Conservation (phyloP, 1,139 yeast genomes). For the Saccharomycopsis phalli region DNA sequence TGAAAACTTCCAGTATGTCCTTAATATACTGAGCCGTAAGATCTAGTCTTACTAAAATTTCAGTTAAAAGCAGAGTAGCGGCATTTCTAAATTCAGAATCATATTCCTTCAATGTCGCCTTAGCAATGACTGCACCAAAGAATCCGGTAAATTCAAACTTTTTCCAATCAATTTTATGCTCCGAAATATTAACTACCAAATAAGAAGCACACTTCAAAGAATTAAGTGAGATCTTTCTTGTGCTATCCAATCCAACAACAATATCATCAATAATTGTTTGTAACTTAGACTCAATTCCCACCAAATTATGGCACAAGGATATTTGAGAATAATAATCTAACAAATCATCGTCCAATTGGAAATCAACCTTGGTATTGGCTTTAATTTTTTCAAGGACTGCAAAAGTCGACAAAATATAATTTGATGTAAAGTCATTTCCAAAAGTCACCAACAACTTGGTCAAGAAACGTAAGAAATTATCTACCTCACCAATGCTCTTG, state of each 20-base stretch:
- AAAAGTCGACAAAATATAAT: conserved; percentile 3
- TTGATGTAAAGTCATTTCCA: conserved; percentile 10
- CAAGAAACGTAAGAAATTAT: conserved; percentile 8
- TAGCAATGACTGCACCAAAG: conserved; percentile 5
- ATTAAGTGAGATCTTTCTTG: conserved; percentile 4
- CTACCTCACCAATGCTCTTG: conserved; percentile 6
- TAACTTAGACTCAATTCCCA: conserved; percentile 13
- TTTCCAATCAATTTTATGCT: conserved; percentile 4
- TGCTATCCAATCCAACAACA: conserved; percentile 5
- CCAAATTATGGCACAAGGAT: conserved; percentile 8
- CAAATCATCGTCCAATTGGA: conserved; percentile 12
- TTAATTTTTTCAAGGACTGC: conserved; percentile 3
- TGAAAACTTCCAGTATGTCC: conserved; percentile 5
- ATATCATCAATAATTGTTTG: conserved; percentile 6
- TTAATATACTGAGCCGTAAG: conserved; percentile 1
- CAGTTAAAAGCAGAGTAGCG: conserved; percentile 6
- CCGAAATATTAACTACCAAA: conserved; percentile 7
- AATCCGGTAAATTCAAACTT: conserved; percentile 6
- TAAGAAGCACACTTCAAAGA: conserved; percentile 5
- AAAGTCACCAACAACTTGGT: conserved; percentile 6
- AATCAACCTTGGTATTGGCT: conserved; percentile 2
- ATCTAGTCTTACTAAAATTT: conserved; percentile 1
- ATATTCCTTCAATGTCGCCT: conserved; percentile 7
- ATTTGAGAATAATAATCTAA: conserved; percentile 10
- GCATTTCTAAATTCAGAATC: conserved; percentile 18